Conservation (phyloP, 1,139 yeast species). For the Schwanniomyces etchellsii region DNA sequence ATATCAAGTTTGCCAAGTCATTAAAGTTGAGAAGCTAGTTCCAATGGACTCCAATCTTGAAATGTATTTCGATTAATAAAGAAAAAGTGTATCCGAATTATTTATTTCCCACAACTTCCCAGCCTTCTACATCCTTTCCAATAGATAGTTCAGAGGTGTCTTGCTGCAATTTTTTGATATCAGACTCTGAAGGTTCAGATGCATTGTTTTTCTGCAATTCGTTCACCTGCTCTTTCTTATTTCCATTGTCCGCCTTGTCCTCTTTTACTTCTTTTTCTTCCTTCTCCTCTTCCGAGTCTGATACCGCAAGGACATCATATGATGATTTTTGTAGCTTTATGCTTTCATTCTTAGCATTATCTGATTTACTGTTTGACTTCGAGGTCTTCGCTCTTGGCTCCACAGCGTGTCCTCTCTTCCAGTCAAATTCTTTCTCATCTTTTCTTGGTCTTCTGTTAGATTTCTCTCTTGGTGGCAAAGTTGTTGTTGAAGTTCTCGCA, state of each 20-base stretch:
- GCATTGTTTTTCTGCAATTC: slow-evolving; percentile 6
- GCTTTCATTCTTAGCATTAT: slow-evolving; percentile 26
- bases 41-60: no score
- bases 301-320: slow-evolving; percentile 62
- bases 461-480: background rate
- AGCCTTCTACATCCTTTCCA: slow-evolving; percentile 43
- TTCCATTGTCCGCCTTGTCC: slow-evolving; percentile 2
- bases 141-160: slow-evolving; percentile 40
- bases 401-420: slow-evolving; percentile 29
- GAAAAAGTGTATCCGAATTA: no score
- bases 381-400: slow-evolving; percentile 17
- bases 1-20: no score
- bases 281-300: slow-evolving; percentile 49
- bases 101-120: slow-evolving; percentile 59
- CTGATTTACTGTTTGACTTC: slow-evolving; percentile 11
- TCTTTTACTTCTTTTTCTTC: slow-evolving; percentile 11
- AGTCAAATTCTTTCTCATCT: slow-evolving; percentile 34
- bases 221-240: slow-evolving; percentile 12
- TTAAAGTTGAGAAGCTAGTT: no score
- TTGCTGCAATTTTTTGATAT: slow-evolving; percentile 31
- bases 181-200: slow-evolving; percentile 5
- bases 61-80: no score
- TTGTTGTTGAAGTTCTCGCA: slow-evolving; percentile 10
- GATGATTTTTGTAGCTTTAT: slow-evolving; percentile 50
- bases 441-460: slow-evolving; percentile 33